Percentiles rank a stretch among this genome's conserved stretches.
Evolutionary conservation across 179 eudicot genomes (phyloP).

Genomic region (Pouteria campechiana): DNA sequence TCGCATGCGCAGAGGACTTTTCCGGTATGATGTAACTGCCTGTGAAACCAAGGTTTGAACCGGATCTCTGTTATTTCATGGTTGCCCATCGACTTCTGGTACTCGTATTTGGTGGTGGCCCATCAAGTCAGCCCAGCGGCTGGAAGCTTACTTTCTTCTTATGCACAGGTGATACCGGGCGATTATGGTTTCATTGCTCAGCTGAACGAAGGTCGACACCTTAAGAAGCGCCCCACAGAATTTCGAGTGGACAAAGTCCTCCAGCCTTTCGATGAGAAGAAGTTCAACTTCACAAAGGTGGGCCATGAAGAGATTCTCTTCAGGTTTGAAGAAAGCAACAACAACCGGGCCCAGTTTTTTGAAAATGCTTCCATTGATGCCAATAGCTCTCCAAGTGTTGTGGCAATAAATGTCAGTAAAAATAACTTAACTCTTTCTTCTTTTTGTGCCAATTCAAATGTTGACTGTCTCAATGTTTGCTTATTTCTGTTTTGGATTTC

Average conservation of each 20-base stretch:
- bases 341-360: constrained; percentile 45
- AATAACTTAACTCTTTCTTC: background rate
- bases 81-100: background rate
- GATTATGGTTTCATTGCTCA: constrained; percentile 67
- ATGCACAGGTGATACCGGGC: constrained; percentile 57
- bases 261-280: constrained; percentile 81
- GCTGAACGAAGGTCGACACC: constrained; percentile 91
- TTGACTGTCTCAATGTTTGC: background rate
- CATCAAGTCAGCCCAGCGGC: too few species aligned
- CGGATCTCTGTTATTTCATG: constrained; percentile 2
- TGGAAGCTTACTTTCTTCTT: background rate
- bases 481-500: background rate
- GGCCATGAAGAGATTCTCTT: constrained; percentile 94
- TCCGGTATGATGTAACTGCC: constrained; percentile 96
- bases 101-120: background rate
- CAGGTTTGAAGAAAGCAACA: constrained; percentile 70
- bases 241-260: constrained; percentile 87
- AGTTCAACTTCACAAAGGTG: constrained; percentile 90
- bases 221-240: constrained; percentile 92
- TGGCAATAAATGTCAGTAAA: constrained; percentile 82
- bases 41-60: constrained; percentile 99
- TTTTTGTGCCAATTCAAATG: background rate
- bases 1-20: constrained; percentile 79
- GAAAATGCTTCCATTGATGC: constrained; percentile 57
- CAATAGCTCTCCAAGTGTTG: constrained; percentile 71